Conservation (phyloP, 1,139 yeast genomes). For the Debaryomycetaceae sp. region DNA sequence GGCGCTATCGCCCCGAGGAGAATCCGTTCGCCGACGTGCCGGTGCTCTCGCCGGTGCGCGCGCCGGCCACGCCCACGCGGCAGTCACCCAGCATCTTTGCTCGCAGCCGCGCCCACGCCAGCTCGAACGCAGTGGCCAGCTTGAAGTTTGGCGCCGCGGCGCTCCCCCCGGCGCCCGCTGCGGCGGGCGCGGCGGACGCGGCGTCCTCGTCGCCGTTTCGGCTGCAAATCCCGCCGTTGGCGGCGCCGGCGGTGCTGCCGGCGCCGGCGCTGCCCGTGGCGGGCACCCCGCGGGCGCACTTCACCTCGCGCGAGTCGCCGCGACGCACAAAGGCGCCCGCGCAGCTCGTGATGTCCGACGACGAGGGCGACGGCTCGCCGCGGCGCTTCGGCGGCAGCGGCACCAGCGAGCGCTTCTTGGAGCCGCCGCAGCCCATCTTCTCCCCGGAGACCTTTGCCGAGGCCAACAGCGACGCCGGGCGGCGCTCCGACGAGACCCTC, state of each 20-base stretch:
- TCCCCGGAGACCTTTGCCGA: constrained; percentile 60
- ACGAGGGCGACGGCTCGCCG: constrained; percentile 20
- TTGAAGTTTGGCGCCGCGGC: constrained; percentile 13
- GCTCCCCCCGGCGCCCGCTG: no score
- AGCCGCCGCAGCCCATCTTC: constrained; percentile 63
- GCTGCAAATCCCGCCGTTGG: no score
- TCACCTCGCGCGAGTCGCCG: constrained; percentile 64
- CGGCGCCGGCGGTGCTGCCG: constrained; percentile 6
- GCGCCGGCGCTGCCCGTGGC: constrained; percentile 1
- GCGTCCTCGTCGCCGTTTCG: no score
- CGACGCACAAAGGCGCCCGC: constrained; percentile 49
- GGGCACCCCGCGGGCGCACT: constrained; percentile 48
- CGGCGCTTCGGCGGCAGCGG: constrained; percentile 26
- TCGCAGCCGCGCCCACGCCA: constrained; percentile 50
- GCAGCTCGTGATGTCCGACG: constrained; percentile 41
- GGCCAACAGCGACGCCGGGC: constrained; percentile 38
- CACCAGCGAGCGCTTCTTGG: constrained; percentile 47
- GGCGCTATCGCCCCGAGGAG: constrained; percentile 39
- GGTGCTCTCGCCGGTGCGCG: no score
- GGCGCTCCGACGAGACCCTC: constrained; percentile 36
- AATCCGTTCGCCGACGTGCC: constrained; percentile 26
- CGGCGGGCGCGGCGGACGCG: no score
- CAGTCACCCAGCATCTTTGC: constrained; percentile 46
- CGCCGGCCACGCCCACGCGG: constrained; percentile 14
- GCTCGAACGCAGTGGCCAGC: constrained; percentile 13